Evolutionary conservation across 2,329 filamentous ascomycete genomes (phyloP), one percentile per base, ranked within the genome.

Genomic region (Cadophora malorum): DNA sequence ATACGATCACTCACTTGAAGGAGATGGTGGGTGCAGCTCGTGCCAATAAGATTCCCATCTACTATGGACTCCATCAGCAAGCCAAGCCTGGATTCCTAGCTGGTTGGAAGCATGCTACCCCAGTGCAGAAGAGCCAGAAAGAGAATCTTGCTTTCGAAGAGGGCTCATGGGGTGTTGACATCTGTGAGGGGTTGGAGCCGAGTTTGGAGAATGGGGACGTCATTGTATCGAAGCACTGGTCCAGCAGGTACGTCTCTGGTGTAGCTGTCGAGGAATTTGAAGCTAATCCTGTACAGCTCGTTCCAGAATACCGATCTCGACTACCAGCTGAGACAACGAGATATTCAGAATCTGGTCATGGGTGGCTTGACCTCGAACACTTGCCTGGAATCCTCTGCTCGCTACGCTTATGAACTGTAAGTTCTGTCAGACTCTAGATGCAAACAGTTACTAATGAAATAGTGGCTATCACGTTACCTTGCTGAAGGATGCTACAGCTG

Each of bases 231-330:
- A 77, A 77, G 49, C 78, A 79, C 67, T 79, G 78, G 78, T 74
- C 71, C 68, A 75, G 72, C 65, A 77, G 76, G 74, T 74, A 50
- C 58, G 69, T 67, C 16, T 62, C 16, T 28, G 38, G 21, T 31
- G 23, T 21, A 16, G 1, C 16, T 31, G 23, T n/a, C 31, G 21
- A 53, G 3, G 10, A 25, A 0, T 21, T 12, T 1, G 2, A 19
- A 38, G 33, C 19, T 28, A 49, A 58, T 4, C 41, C 7, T 10
- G 19, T 23, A 38, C 31, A 75, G 73, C 56, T 78, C 76, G 0
- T 79, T 79, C 62, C 59, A 71, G n/a, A 79, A 78, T 52, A 79
- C 78, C 0, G 78, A 80, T 71, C 64, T 80, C 23, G 76, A 79
- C 41, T 79, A 75, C 63, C 77, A 79, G 67, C 70, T 80, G 23